Base-by-base conservation (phyloP, 257 asterid species). In the Eucommia ulmoides region DNA sequence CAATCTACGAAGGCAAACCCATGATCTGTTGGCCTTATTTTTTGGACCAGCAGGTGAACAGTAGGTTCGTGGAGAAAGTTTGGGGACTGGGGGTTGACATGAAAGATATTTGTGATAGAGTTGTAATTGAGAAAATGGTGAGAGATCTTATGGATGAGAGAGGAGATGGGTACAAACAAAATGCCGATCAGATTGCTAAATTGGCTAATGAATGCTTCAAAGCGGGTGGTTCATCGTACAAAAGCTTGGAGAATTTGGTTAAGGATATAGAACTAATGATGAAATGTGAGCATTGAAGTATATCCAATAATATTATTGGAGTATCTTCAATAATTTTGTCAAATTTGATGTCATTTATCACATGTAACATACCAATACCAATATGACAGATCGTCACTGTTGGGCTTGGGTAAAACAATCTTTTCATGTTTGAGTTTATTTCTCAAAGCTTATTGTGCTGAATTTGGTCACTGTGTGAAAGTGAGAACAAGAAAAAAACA, bases 81-180 rank as follows among this genome's bases (percentile, higher is more conserved):
- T 61, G 66, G 66, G 53, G 47, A 20, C 41, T 61, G 16, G 66
- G 66, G 11, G 0, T 61, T 25, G 66, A 61, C 60, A 61, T 61
- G 33, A 61, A 61, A 53, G 66, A 61, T 47, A 23, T 38, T 23
- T 61, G 66, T 53, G 66, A 61, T 23, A 45, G 66, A 19, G n/a
- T 1, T 2, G 35, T 24, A 18, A 20, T 61, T 54, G 66, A 61
- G 50, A 46, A 24, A 8, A 41, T 45, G 45, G 48, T 61, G 2
- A 53, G 17, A 47, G 18, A 46, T 10, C 23, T 61, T 24, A 53
- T 61, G 66, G 50, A 33, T 22, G 22, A 19, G 41, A 49, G 54
- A 11, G 50, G 50, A 24, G 45, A 20, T 49, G 50, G 50, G 22
- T 58, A 18, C 18, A 15, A 48, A 47, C 46, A 35, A 23, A 49